Conservation (phyloP, 2,329 filamentous ascomycete species). For the Chaetomium globosum region DNA sequence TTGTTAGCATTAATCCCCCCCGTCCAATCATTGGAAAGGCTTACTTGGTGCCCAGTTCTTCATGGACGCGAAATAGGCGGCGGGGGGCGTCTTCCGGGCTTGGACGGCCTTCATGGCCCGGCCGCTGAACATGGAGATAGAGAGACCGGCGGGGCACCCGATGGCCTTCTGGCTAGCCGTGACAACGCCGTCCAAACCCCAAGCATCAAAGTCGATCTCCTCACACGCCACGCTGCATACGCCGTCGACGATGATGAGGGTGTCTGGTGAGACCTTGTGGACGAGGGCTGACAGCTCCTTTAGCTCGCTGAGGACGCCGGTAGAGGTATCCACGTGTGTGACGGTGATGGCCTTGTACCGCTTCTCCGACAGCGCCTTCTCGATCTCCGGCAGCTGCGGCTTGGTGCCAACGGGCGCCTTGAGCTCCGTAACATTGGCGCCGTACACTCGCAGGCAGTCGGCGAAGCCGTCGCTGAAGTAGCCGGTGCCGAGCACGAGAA, state of each 20-base stretch:
- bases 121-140: constrained; percentile 90
- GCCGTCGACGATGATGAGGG: constrained; percentile 88
- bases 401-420: constrained; percentile 86
- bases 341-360: constrained; percentile 93
- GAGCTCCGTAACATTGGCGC: constrained; percentile 84
- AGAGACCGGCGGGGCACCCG: constrained; percentile 89
- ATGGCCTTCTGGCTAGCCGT: constrained; percentile 98
- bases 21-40: constrained; percentile 38
- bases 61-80: constrained; percentile 92
- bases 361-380: constrained; percentile 85
- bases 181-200: constrained; percentile 88
- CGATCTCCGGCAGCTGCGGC: constrained; percentile 83
- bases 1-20: background rate
- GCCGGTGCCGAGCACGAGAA: constrained; percentile 89
- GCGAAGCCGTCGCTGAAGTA: constrained; percentile 97
- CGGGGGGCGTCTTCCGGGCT: constrained; percentile 76
- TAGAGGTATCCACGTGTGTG: constrained; percentile 97
- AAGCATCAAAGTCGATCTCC: constrained; percentile 93
- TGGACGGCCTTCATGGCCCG: constrained; percentile 81
- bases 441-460: constrained; percentile 88
- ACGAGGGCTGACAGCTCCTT: constrained; percentile 81
- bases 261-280: constrained; percentile 84
- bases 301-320: constrained; percentile 90
- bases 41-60: constrained; percentile 94
- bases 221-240: constrained; percentile 97